Evolutionary conservation across 2,329 filamentous ascomycete genomes (phyloP).

Genomic region (Didymosphaeria variabile): DNA sequence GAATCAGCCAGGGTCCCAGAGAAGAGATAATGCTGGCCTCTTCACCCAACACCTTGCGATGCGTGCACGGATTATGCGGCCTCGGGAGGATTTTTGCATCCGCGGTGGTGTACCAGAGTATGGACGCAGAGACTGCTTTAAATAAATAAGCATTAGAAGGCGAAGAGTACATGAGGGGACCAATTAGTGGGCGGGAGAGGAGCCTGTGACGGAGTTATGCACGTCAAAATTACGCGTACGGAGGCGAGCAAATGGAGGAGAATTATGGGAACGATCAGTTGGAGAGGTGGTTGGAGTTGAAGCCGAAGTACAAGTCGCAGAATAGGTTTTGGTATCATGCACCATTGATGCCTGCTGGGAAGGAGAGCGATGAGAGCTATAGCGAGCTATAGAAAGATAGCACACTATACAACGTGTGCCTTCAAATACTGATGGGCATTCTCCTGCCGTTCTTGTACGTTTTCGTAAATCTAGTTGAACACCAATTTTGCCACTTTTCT

Average conservation of each 20-base stretch:
- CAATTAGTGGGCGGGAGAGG: constrained; percentile 15
- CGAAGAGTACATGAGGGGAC: constrained; percentile 8
- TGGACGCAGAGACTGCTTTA: constrained; percentile 13
- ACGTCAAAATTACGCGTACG: constrained; percentile 37
- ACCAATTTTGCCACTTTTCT: not conserved
- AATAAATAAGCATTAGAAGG: constrained; percentile 11
- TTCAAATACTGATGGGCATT: no score
- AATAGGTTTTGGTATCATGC: constrained; percentile 27
- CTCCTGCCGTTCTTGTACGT: not conserved
- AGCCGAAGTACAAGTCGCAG: constrained; percentile 34
- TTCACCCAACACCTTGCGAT: no score
- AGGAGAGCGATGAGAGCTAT: not conserved
- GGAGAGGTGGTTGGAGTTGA: constrained; percentile 32
- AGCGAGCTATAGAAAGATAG: not conserved
- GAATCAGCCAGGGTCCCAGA: no score
- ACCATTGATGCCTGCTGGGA: constrained; percentile 17
- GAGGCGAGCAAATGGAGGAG: constrained; percentile 23
- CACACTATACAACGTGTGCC: no score
- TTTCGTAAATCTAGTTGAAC: not conserved
- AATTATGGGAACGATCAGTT: constrained; percentile 35
- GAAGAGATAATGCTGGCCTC: no score
- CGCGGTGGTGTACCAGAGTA: constrained; percentile 14
- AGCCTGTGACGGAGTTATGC: not conserved
- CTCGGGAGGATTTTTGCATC: no score
- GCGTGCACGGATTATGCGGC: no score